phyloP scores from a whole-genome alignment of 495 filamentous ascomycete species.

The Aspergillus egyptiacus region DNA sequence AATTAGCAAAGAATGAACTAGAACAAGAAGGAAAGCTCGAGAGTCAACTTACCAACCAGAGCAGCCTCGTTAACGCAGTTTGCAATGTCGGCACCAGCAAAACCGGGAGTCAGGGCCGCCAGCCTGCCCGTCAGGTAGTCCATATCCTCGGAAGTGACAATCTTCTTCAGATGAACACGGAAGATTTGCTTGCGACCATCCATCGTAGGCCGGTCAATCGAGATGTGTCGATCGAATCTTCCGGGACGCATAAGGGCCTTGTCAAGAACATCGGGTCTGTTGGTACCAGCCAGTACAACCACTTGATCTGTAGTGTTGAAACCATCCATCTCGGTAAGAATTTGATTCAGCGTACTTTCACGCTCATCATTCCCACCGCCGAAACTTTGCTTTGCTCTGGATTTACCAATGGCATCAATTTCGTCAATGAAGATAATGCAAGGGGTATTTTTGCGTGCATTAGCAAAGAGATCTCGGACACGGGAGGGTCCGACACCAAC shows the following conservation, averaged over 20 bases:
- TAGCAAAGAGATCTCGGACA: constrained; percentile 91
- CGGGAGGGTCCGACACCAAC: constrained; percentile 95
- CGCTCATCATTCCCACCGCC: constrained; percentile 94
- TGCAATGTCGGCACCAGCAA: constrained; percentile 94
- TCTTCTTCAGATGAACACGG: constrained; percentile 83
- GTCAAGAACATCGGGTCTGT: constrained; percentile 88
- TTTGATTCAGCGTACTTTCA: constrained; percentile 95
- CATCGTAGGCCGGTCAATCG: constrained; percentile 92
- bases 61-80: constrained; percentile 98
- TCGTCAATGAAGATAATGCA: constrained; percentile 99
- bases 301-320: constrained; percentile 98
- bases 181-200: constrained; percentile 96
- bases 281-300: constrained; percentile 96
- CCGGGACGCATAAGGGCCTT: constrained; percentile 94
- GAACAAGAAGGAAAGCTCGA: neutral
- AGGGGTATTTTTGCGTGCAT: constrained; percentile 88
- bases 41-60: constrained; percentile 70
- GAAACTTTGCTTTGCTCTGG: constrained; percentile 67
- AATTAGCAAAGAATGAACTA: constrained; percentile 19
- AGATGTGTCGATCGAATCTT: constrained; percentile 92
- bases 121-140: constrained; percentile 82
- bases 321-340: constrained; percentile 98
- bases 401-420: constrained; percentile 95
- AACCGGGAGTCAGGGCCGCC: constrained; percentile 88
- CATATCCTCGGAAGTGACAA: constrained; percentile 82